Percentiles rank a stretch among this genome's conserved stretches.
These are phyloP conservation scores for Ustilago curta DNA, from an alignment of 1,284 basidiomycete species.

Conservation along the genomic window DNA sequence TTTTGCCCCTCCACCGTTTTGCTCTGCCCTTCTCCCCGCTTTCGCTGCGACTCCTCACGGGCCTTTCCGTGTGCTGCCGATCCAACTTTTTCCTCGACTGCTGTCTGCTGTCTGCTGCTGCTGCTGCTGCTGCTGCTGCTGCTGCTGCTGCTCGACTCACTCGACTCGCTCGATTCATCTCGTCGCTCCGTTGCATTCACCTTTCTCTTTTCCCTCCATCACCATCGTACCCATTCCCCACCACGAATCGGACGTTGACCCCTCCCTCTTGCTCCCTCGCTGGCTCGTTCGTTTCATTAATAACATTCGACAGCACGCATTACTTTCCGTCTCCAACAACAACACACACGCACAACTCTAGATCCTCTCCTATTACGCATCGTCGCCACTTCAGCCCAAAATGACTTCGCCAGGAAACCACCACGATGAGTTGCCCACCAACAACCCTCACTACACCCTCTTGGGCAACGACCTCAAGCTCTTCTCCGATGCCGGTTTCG, in stretches of 20 bases:
- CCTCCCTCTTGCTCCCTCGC: background rate
- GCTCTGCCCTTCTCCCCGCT: slow-evolving; percentile 3
- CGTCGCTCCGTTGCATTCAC: background rate
- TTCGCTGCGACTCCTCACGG: slow-evolving; percentile 7
- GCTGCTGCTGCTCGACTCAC: no score
- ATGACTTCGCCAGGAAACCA: slow-evolving; percentile 69
- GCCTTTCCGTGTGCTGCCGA: slow-evolving; percentile 34
- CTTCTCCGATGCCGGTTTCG: slow-evolving; percentile 99
- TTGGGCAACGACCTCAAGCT: slow-evolving; percentile 84
- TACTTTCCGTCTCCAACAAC: background rate
- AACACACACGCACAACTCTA: background rate
- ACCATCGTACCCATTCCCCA: background rate
- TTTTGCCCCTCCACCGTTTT: slow-evolving; percentile 8
- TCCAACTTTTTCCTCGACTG: background rate
- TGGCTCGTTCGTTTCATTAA: background rate
- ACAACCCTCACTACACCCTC: slow-evolving; percentile 63
- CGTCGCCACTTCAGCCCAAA: slow-evolving; percentile 19
- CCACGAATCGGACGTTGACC: slow-evolving; percentile 1
- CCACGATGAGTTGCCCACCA: slow-evolving; percentile 64
- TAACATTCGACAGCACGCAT: background rate
- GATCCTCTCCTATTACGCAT: background rate
- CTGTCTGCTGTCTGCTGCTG: no score
- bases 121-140: no score
- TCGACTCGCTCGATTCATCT: background rate
- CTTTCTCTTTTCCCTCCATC: slow-evolving; percentile 2